Evolutionary conservation across 352 stramenopile genomes (phyloP).

Genomic region (Aphanomyces stellatus): DNA sequence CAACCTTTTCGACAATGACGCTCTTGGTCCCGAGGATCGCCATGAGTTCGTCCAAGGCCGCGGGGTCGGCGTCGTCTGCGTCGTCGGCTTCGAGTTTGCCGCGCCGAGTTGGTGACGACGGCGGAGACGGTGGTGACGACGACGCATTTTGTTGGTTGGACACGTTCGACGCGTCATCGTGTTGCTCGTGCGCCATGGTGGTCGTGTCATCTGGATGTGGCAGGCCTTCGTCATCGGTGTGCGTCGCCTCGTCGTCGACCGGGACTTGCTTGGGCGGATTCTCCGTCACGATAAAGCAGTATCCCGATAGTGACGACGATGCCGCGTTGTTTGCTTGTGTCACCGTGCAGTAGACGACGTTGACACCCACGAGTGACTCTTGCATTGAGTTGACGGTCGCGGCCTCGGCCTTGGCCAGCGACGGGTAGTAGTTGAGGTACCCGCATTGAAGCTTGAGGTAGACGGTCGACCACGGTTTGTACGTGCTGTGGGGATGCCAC

Average conservation of each 20-base stretch:
- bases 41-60: background rate
- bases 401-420: background rate
- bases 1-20: slow-evolving; percentile 15
- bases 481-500: background rate
- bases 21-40: background rate
- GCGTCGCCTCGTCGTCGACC: background rate
- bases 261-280: background rate
- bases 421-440: slow-evolving; percentile 15
- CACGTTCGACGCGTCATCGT: too few relatives aligned
- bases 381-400: slow-evolving; percentile 10
- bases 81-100: background rate
- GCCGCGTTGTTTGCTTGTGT: background rate
- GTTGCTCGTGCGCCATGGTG: background rate
- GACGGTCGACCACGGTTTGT: slow-evolving; percentile 2
- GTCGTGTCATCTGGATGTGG: background rate
- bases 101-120: background rate
- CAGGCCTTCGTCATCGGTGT: background rate
- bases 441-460: slow-evolving; percentile 16
- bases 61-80: background rate
- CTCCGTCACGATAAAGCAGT: background rate
- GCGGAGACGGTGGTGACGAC: background rate
- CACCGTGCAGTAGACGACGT: slow-evolving; percentile 1
- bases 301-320: too few relatives aligned
- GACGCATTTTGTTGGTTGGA: background rate
- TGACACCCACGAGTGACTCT: slow-evolving; percentile 8